Base-by-base conservation (phyloP, 352 stramenopile species). In the Globisporangium echinulatum region DNA sequence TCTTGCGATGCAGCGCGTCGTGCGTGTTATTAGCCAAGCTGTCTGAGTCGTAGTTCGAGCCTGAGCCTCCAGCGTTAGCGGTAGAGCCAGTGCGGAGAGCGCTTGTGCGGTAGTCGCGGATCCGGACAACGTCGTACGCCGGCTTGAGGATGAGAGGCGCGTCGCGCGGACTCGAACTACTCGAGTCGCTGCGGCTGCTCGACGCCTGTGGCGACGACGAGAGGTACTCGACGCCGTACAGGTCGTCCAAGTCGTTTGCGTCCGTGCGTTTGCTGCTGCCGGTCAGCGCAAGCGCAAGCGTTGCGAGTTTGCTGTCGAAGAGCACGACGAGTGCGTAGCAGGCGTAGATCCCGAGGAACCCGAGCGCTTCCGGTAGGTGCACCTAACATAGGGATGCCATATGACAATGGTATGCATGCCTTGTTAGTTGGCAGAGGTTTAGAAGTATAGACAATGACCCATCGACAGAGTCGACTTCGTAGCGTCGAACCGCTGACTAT, bases 311-410 rank as follows among this genome's bases (percentile, higher is more conserved):
- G 19, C 67, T 70, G 60, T 93, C 83, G 8, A 87, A 73, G 43
- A 93, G 72, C 13, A 93, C 80, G 1, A 72, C 61, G 9, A 70
- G 9, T 6, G 85, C 81, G 63, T 88, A 93, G 48, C 69, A 63
- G 1, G 64, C 64, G 70, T 91, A 93, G 58, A 93, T 82, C 10
- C 51, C 65, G n/a, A 93, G 56, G 58, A 93, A 93, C 1, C 81
- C 83, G 3, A 91, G 56, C 0, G 83, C 83, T 56, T 88, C 74
- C 0, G 54, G n/a, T 11, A 90, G 55, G 40, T 70, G 66, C 11
- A 92, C 80, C 82, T 85, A 55, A 10, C 15, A 0, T 61, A 25
- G 19, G 19, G 19, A 25, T 25, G 19, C 19, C 19, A 25, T 25
- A 25, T 25, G 19, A 2, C 19, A 25, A 25, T 25, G 19, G 19